Base-by-base conservation (phyloP, 352 stramenopile species). In the Plasmopara muralis region DNA sequence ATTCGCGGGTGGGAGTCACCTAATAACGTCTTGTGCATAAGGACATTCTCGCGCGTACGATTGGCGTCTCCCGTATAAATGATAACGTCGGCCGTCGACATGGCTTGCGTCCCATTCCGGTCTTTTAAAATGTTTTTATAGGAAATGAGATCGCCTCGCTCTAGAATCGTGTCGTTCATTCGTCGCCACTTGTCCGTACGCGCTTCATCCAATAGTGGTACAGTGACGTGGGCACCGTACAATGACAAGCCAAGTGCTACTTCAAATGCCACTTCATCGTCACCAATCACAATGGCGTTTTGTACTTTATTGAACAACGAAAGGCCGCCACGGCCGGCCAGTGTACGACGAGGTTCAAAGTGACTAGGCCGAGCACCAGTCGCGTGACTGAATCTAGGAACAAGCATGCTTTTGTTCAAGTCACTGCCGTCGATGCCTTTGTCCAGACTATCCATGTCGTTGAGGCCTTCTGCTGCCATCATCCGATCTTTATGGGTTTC, bases 91-190 rank as follows among this genome's bases (percentile, higher is more conserved):
- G 74, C 74, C 6, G 66, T 41, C 6, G 65, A 66, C 62, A 83
- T 68, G 20, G 67, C 43, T 9, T 78, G 58, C 1, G 66, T 57
- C 5, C 66, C 57, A 49, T 64, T 55, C 8, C 58, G 49, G 45
- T 83, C 68, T 15, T 72, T 66, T 28, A 87, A 63, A 20, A 79
- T 83, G 62, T 85, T 84, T 55, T 80, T 79, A 64, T 74, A 85
- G 55, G 66, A 79, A 49, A 83, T 87, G 42, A 83, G 66, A 20
- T 84, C 73, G 15, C 62, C 64, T 2, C 71, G 70, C 10, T 64
- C 47, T 18, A 83, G 55, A 30, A 84, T 86, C 5, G 66, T 66
- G 4, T 82, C 68, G 51, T 83, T 84, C 57, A 86, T 84, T 42
- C 74, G 58, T 20, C 80, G 57, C 74, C 74, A 85, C 44, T 84